Percentiles rank a stretch among this genome's conserved stretches.
These are phyloP conservation scores for Podosphaera leucotricha DNA, from an alignment of 2,329 filamentous ascomycete species.

Conservation along the genomic window DNA sequence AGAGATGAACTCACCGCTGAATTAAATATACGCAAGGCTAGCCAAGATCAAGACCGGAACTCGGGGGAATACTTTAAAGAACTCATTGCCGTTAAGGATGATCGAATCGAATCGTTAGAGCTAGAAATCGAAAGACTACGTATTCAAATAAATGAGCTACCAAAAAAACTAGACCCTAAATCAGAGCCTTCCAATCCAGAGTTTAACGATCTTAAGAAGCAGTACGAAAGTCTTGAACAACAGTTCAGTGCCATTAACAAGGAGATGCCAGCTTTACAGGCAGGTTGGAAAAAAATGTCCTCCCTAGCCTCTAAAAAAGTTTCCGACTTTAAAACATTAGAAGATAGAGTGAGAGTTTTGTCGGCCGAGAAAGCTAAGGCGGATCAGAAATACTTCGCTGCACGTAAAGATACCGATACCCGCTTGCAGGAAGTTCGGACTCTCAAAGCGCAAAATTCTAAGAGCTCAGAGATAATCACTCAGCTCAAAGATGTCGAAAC, in stretches of 20 bases:
- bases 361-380: slow-evolving; percentile 84
- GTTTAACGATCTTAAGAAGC: slow-evolving; percentile 47
- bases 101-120: slow-evolving; percentile 61
- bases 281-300: slow-evolving; percentile 75
- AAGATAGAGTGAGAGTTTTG: slow-evolving; percentile 53
- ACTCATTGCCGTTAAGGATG: slow-evolving; percentile 53
- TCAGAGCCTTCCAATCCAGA: slow-evolving; percentile 33
- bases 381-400: slow-evolving; percentile 93
- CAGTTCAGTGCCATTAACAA: slow-evolving; percentile 68
- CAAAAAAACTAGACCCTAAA: slow-evolving; percentile 17
- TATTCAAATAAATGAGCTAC: slow-evolving; percentile 26
- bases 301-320: slow-evolving; percentile 70
- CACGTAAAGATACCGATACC: slow-evolving; percentile 80
- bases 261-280: slow-evolving; percentile 73
- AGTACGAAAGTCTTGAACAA: slow-evolving; percentile 50
- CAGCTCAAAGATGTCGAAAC: slow-evolving; percentile 80
- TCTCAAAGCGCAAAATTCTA: slow-evolving; percentile 60
- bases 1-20: slow-evolving; percentile 75
- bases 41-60: slow-evolving; percentile 50
- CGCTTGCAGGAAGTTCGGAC: slow-evolving; percentile 58
- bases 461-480: slow-evolving; percentile 80
- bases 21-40: slow-evolving; percentile 52
- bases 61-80: slow-evolving; percentile 57
- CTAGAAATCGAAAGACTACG: slow-evolving; percentile 54
- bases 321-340: slow-evolving; percentile 46